A percentile compares a stretch with the other conserved stretches of the same genome.
Evolutionary conservation across 1,284 basidiomycete species (phyloP).

Genomic region (Ceratobasidium sp.): DNA sequence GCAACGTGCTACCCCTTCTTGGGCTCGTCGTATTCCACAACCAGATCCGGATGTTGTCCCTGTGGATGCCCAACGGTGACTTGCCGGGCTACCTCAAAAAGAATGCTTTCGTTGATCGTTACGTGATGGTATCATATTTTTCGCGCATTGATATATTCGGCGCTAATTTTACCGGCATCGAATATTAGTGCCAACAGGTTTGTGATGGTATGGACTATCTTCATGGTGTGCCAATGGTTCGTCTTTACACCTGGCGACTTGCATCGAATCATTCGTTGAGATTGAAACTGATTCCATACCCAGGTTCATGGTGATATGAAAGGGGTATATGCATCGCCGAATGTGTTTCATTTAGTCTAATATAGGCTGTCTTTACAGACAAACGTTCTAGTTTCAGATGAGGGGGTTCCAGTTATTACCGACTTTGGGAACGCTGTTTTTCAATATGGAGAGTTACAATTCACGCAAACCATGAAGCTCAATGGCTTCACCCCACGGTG

Average conservation of each 20-base stretch:
- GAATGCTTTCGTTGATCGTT: neutral
- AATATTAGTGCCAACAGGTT: neutral
- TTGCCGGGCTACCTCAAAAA: neutral
- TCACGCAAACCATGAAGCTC: neutral
- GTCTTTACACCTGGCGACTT: neutral
- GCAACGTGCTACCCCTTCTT: neutral
- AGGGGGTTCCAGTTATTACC: neutral
- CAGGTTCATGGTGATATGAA: neutral
- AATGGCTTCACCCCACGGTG: neutral
- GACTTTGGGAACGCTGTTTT: neutral
- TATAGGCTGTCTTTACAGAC: neutral
- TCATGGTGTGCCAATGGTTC: neutral
- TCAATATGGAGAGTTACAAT: neutral
- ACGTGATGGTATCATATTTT: neutral
- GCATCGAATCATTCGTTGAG: no score
- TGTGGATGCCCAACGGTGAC: neutral
- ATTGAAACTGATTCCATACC: no score
- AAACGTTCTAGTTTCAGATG: neutral
- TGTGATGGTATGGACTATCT: neutral
- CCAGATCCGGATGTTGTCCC: neutral
- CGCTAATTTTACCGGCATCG: no score
- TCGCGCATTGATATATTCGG: no score
- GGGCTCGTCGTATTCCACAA: neutral
- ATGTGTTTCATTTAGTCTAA: no score
- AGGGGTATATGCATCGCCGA: neutral